Evolutionary conservation across 805 yeast genomes (phyloP).

Genomic region (Ogataea saltuana): DNA sequence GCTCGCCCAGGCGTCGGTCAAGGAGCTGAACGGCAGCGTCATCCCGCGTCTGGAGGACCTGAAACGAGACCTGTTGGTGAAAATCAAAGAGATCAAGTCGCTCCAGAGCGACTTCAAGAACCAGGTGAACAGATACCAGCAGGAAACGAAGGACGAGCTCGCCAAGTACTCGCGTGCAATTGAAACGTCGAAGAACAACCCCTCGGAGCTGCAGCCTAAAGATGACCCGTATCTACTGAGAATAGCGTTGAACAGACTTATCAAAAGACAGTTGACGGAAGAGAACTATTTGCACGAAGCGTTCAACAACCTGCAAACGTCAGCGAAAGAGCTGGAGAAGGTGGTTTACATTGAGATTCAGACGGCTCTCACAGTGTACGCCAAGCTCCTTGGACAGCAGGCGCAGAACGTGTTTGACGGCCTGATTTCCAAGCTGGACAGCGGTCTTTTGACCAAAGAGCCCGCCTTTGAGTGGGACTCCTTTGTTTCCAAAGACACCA

Average conservation of each 20-base stretch:
- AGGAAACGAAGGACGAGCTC: conserved; percentile 60
- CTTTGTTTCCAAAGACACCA: conserved; percentile 66
- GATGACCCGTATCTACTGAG: conserved; percentile 85
- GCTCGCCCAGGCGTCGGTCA: conserved; percentile 56
- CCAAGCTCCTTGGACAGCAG: conserved; percentile 69
- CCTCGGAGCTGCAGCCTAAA: conserved; percentile 47
- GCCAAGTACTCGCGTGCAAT: conserved; percentile 57
- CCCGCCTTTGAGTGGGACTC: conserved; percentile 88
- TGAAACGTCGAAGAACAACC: conserved; percentile 57
- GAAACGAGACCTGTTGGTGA: conserved; percentile 73
- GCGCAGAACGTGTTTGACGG: conserved; percentile 69
- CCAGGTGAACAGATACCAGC: conserved; percentile 66
- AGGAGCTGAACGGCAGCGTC: conserved; percentile 59
- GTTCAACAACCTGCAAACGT: conserved; percentile 77
- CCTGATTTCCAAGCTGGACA: conserved; percentile 63
- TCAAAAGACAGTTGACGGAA: conserved; percentile 74
- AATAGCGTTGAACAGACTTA: conserved; percentile 68
- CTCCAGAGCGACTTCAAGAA: conserved; percentile 84
- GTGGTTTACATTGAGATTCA: conserved; percentile 87
- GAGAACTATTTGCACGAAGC: conserved; percentile 90
- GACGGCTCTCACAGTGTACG: conserved; percentile 71
- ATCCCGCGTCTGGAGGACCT: conserved; percentile 69
- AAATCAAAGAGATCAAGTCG: conserved; percentile 83
- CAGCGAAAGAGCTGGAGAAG: conserved; percentile 86
- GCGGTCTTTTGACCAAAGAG: conserved; percentile 73